Base-by-base conservation (phyloP, 768 basidiomycete genomes). In the Mrakia frigida region DNA sequence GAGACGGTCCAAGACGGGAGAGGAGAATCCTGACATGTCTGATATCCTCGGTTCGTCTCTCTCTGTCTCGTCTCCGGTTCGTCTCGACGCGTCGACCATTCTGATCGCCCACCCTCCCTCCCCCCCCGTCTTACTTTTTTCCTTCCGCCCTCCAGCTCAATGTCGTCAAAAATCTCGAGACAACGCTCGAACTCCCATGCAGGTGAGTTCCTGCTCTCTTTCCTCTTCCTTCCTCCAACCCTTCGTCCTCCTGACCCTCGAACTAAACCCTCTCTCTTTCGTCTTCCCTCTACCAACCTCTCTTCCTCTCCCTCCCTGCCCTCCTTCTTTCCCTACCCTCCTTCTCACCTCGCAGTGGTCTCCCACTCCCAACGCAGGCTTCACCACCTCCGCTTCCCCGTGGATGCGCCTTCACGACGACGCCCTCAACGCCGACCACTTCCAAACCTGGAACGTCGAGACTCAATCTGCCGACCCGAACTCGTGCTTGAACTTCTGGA, bases 321-420 rank as follows among this genome's bases (percentile, higher is more conserved):
- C 11, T 33, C 3, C 14, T 23, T 35, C 61, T 33, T 31, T 28
- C 28, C 28, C 33, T 1, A 18, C 37, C 33, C 6, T 35, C 21
- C 5, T 5, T 28, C 23, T 25, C 6, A 25, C 53, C 25, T 28
- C 46, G 52, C 52, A 90, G 89, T 91, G 90, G 90, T 84, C 89
- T 77, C 74, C 83, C 13, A 81, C 84, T 5, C 37, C 82, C 11
- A 85, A 91, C 74, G 89, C 86, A 0, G 90, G 91, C 0, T 91
- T 92, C 82, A 88, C 89, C 18, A 85, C 86, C 3, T 88, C 87
- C 3, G 69, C 67, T 4, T 86, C 81, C 2, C 90, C 91, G 0
- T 92, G 90, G 90, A 91, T 91, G 90, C 85, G 89, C 35, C 87
- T 90, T 10, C 89, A 90, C 79, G 89, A 90, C 53, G 90, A 50